phyloP scores from a whole-genome alignment of 345 rosid genomes.

The Punica granatum region DNA sequence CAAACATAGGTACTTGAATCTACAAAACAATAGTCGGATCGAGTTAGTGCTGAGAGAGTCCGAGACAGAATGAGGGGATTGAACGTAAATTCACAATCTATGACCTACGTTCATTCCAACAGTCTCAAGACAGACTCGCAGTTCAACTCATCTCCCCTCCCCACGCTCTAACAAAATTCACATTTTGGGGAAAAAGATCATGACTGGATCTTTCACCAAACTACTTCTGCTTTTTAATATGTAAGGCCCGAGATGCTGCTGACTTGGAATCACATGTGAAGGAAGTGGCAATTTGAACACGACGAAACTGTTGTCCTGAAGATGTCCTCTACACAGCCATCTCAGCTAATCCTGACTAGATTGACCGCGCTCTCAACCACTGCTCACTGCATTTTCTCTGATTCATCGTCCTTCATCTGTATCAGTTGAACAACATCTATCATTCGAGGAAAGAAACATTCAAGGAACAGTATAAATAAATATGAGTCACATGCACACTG shows the following conservation, averaged over 20 bases:
- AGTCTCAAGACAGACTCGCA: background rate
- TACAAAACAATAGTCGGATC: background rate
- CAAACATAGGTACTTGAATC: background rate
- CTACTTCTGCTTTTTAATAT: background rate
- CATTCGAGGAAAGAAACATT: background rate
- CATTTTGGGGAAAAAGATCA: background rate
- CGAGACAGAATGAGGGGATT: background rate
- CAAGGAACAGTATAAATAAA: background rate
- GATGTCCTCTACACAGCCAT: background rate
- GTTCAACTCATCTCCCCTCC: background rate
- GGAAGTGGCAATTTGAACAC: background rate
- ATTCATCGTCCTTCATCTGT: conserved; percentile 5
- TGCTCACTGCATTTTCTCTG: background rate
- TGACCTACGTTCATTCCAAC: background rate
- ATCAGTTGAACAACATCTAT: background rate
- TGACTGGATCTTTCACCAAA: background rate
- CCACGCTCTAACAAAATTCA: background rate
- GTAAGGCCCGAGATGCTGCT: background rate
- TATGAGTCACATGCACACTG: background rate
- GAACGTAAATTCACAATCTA: background rate
- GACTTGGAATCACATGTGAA: background rate
- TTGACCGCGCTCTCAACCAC: background rate
- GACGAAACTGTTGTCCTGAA: background rate
- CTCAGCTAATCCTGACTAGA: background rate
- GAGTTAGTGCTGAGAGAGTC: background rate